These are phyloP conservation scores for Metrosideros polymorpha DNA, from an alignment of 441 rosid genomes.

Conservation along the genomic window DNA sequence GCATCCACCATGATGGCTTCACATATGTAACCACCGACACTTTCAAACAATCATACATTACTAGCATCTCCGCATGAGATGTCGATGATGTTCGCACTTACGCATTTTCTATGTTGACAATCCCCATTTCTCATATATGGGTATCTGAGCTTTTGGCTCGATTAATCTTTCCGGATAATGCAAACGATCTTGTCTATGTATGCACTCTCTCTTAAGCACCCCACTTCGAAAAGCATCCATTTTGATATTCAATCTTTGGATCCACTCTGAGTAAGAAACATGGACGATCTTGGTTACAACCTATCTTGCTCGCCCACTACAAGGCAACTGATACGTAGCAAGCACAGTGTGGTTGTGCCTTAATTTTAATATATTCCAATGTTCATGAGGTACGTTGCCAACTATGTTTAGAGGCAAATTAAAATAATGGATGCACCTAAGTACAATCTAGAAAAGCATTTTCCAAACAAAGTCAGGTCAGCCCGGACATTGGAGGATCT, in stretches of 20 bases:
- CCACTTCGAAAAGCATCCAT: not conserved
- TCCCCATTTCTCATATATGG: not conserved
- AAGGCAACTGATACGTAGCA: not conserved
- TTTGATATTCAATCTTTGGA: not conserved
- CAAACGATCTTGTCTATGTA: not conserved
- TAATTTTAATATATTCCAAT: not conserved
- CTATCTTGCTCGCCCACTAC: not conserved
- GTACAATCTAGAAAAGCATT: too few species aligned
- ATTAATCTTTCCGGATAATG: not conserved
- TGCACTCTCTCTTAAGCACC: not conserved
- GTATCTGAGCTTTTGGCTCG: not conserved
- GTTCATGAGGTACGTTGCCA: too few species aligned
- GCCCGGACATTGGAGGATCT: not conserved
- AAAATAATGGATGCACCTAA: not conserved
- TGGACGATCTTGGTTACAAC: not conserved
- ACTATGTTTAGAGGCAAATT: not conserved
- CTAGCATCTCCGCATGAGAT: not conserved
- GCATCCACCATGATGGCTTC: not conserved
- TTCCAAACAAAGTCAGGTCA: not conserved
- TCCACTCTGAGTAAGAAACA: not conserved
- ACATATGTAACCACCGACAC: not conserved
- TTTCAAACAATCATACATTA: not conserved
- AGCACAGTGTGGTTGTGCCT: not conserved
- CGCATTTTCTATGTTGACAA: not conserved
- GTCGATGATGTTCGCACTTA: not conserved